Evolutionary conservation across 805 yeast species (phyloP).

Genomic region (Starmerella tilneyi): DNA sequence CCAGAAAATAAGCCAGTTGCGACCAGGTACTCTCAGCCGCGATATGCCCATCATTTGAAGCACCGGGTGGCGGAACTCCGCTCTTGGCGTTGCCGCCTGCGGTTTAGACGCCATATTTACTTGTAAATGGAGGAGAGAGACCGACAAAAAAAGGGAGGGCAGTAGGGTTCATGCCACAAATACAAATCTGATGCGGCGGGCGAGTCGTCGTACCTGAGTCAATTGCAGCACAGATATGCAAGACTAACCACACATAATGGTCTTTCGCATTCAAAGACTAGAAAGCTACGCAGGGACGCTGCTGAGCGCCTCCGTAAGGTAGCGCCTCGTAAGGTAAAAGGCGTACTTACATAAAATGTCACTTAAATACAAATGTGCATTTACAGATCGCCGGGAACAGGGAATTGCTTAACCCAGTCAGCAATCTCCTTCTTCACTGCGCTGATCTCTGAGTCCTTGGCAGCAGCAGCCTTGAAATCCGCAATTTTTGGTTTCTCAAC

Average conservation of each 20-base stretch:
- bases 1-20: constrained; percentile 93
- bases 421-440: constrained; percentile 55
- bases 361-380: no score
- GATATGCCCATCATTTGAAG: constrained; percentile 78
- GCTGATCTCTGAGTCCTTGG: constrained; percentile 45
- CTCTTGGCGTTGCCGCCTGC: constrained; percentile 7
- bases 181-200: no score
- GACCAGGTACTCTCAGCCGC: constrained; percentile 63
- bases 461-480: constrained; percentile 62
- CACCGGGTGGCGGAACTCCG: constrained; percentile 49
- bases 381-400: constrained; percentile 50
- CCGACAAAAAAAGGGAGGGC: background rate
- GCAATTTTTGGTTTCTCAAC: constrained; percentile 47
- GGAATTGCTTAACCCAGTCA: constrained; percentile 62
- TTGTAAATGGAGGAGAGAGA: background rate
- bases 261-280: no score
- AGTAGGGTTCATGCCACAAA: constrained; percentile 7
- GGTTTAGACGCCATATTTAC: constrained; percentile 2
- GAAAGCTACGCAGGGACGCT: no score
- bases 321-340: no score
- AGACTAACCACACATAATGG: no score
- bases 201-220: no score
- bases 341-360: no score
- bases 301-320: no score
- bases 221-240: no score